phyloP scores from a whole-genome alignment of 306 rosid genomes.

The Morella rubra region DNA sequence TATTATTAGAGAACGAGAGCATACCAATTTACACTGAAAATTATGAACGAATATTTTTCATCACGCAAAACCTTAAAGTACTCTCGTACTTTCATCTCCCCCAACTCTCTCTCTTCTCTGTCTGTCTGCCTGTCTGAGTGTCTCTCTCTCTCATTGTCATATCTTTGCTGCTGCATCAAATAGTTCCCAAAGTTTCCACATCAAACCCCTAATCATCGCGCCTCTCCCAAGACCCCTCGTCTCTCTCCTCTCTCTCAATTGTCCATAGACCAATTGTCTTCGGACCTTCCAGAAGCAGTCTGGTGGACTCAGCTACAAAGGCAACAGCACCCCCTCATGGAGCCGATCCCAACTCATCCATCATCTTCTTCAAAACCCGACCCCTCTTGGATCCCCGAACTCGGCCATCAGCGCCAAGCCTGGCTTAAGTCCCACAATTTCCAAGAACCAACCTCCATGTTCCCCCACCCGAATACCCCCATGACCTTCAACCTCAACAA shows the following conservation, averaged over 20 bases:
- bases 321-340: slow-evolving; percentile 20
- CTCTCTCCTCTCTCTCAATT: slow-evolving; percentile 21
- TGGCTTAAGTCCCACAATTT: slow-evolving; percentile 10
- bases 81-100: slow-evolving; percentile 34
- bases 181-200: slow-evolving; percentile 61
- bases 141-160: slow-evolving; percentile 49
- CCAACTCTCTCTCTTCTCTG: background rate
- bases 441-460: slow-evolving; percentile 2
- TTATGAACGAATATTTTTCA: slow-evolving; percentile 36
- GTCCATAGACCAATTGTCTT: slow-evolving; percentile 56
- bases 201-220: slow-evolving; percentile 57
- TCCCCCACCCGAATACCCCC: background rate
- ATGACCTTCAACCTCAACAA: slow-evolving; percentile 45
- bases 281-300: slow-evolving; percentile 49
- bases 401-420: slow-evolving; percentile 12
- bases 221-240: slow-evolving; percentile 28
- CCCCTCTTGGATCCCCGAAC: slow-evolving; percentile 29
- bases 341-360: slow-evolving; percentile 28
- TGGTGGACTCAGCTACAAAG: slow-evolving; percentile 46
- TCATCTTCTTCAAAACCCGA: slow-evolving; percentile 13
- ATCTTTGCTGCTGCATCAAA: slow-evolving; percentile 51
- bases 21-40: slow-evolving; percentile 35
- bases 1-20: background rate
- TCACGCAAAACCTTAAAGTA: slow-evolving; percentile 59
- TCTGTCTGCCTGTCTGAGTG: slow-evolving; percentile 2